Conservation (phyloP, 1,284 basidiomycete genomes). For the Leccinum pachyderme region DNA sequence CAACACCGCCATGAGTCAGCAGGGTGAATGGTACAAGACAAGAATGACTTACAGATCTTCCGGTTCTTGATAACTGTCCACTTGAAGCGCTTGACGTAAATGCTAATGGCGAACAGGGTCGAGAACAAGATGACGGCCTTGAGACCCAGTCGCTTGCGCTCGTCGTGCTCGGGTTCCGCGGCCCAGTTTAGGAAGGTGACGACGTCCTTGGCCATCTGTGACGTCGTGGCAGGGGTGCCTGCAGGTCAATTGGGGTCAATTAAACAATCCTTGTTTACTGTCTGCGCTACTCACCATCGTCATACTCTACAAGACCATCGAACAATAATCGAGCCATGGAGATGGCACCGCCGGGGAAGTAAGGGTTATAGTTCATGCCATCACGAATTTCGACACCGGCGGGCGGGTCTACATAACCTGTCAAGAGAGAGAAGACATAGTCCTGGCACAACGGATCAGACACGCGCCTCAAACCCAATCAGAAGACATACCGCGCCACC, state of each 20-base stretch:
- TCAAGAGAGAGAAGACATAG: conserved; percentile 96
- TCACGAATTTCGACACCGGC: conserved; percentile 96
- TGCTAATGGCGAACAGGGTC: conserved; percentile 72
- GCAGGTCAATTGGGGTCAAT: conserved; percentile 8
- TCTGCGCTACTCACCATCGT: conserved; percentile 62
- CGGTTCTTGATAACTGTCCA: conserved; percentile 91
- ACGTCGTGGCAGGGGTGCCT: conserved; percentile 95
- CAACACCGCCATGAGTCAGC: conserved; percentile 11
- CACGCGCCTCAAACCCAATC: not conserved
- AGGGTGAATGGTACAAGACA: not conserved
- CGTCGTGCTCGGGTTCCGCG: conserved; percentile 96
- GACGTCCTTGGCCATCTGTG: conserved; percentile 99
- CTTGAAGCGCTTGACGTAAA: conserved; percentile 96
- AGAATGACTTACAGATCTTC: conserved; percentile 70
- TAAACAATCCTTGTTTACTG: not conserved
- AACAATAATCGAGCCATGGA: conserved; percentile 98
- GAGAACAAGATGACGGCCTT: conserved; percentile 93
- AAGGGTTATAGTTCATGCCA: conserved; percentile 97
- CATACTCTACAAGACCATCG: conserved; percentile 93
- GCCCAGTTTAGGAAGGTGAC: conserved; percentile 94
- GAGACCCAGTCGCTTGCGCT: conserved; percentile 94
- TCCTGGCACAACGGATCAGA: conserved; percentile 62
- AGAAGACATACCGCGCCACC: conserved; percentile 73
- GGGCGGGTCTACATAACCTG: conserved; percentile 96
- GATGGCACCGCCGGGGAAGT: conserved; percentile 97